Conservation (phyloP, 148 eudicot genomes). For the Talinum fruticosum region DNA sequence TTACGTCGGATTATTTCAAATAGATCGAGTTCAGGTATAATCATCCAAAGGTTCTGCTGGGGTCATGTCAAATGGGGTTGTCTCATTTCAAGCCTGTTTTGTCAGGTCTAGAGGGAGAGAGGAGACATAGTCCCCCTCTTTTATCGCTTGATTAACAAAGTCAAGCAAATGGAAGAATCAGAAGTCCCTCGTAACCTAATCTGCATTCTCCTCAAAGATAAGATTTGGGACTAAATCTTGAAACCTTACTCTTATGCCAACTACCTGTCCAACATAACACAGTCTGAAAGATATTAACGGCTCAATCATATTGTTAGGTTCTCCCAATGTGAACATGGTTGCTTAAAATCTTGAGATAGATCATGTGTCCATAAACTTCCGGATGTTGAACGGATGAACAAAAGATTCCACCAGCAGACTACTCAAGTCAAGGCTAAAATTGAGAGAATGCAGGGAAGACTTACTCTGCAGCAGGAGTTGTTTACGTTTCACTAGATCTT, state of each 20-base stretch:
- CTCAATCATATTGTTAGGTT: neutral
- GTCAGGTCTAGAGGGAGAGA: neutral
- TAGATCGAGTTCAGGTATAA: neutral
- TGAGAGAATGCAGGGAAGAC: conserved; percentile 4
- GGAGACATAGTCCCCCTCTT: neutral
- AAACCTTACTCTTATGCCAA: neutral
- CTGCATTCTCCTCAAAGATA: neutral
- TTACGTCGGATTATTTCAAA: neutral
- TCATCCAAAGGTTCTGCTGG: neutral
- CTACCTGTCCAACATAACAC: neutral
- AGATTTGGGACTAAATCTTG: neutral
- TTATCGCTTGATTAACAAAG: neutral
- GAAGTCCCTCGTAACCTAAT: neutral
- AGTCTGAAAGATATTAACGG: neutral
- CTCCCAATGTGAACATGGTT: neutral
- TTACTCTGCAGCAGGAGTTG: conserved; percentile 24
- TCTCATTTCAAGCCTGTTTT: neutral
- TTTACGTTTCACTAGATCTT: conserved; percentile 44
- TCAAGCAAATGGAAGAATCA: neutral
- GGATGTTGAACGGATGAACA: neutral
- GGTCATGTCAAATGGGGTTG: neutral
- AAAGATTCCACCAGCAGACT: neutral
- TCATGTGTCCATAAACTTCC: neutral
- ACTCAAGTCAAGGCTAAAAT: neutral
- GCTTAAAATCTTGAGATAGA: neutral